These are phyloP conservation scores for Nevesoporus exiguus DNA, from an alignment of 768 basidiomycete genomes.

Conservation along the genomic window DNA sequence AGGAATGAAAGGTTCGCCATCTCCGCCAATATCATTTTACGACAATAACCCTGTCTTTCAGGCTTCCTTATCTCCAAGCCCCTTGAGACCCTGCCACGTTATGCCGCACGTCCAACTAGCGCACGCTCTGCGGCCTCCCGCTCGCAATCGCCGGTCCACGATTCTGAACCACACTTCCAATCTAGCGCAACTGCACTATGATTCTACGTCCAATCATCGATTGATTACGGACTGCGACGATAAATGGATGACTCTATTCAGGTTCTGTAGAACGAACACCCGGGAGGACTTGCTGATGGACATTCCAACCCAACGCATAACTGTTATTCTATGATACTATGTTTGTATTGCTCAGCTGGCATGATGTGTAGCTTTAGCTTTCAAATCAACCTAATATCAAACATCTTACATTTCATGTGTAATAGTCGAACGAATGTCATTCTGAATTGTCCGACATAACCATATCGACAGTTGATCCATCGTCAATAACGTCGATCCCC, in stretches of 20 bases:
- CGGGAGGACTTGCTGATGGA: constrained; percentile 16
- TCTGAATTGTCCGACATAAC: constrained; percentile 29
- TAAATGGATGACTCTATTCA: constrained; percentile 8
- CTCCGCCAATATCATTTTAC: background rate
- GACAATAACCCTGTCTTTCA: constrained; percentile 17
- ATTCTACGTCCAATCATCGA: constrained; percentile 17
- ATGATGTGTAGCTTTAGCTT: constrained; percentile 28
- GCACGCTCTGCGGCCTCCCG: constrained; percentile 19
- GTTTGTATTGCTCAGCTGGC: constrained; percentile 25
- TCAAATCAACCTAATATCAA: constrained; percentile 1
- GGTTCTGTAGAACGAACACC: constrained; percentile 14
- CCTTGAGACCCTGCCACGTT: constrained; percentile 58
- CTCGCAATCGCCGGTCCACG: constrained; percentile 19
- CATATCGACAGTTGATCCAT: constrained; percentile 20
- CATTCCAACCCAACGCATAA: constrained; percentile 6
- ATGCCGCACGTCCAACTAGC: constrained; percentile 41
- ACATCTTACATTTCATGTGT: background rate
- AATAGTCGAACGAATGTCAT: constrained; percentile 1
- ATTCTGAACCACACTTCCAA: constrained; percentile 22
- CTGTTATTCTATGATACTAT: constrained; percentile 5
- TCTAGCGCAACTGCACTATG: constrained; percentile 30
- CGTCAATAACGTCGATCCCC: background rate
- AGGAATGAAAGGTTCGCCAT: constrained; percentile 47
- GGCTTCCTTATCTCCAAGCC: constrained; percentile 61
- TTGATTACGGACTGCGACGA: constrained; percentile 21